These are phyloP conservation scores for Phytophthora capsici DNA, from an alignment of 352 stramenopile species.

Conservation along the genomic window DNA sequence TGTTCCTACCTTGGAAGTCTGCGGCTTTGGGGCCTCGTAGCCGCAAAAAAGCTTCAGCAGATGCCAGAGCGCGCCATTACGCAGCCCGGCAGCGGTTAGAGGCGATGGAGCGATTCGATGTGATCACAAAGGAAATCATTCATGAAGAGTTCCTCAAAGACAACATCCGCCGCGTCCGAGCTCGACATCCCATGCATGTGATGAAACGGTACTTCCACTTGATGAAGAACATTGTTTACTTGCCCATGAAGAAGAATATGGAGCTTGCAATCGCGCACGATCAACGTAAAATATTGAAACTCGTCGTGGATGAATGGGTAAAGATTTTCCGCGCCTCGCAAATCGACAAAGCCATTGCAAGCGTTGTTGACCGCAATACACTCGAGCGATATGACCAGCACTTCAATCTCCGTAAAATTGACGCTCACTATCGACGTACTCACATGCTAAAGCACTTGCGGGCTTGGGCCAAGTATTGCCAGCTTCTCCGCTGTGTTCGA, in stretches of 20 bases:
- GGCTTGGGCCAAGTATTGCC: slow-evolving; percentile 56
- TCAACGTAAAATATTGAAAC: slow-evolving; percentile 35
- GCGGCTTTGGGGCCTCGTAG: slow-evolving; percentile 64
- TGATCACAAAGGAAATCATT: slow-evolving; percentile 80
- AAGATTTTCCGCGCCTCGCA: slow-evolving; percentile 55
- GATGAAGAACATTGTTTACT: slow-evolving; percentile 44
- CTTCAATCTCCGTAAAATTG: slow-evolving; percentile 76
- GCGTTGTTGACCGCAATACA: slow-evolving; percentile 54
- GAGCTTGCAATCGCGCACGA: slow-evolving; percentile 43
- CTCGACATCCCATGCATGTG: slow-evolving; percentile 46
- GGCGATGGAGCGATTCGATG: slow-evolving; percentile 61
- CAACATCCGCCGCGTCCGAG: slow-evolving; percentile 67
- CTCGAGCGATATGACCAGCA: slow-evolving; percentile 74
- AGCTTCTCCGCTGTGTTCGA: slow-evolving; percentile 63
- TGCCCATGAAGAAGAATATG: slow-evolving; percentile 54
- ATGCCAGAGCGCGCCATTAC: slow-evolving; percentile 52
- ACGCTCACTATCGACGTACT: slow-evolving; percentile 62
- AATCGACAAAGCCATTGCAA: slow-evolving; percentile 63
- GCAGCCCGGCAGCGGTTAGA: slow-evolving; percentile 65
- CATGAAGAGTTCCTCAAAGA: slow-evolving; percentile 83
- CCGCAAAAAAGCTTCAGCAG: slow-evolving; percentile 53
- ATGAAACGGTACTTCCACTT: slow-evolving; percentile 57
- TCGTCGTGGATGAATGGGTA: slow-evolving; percentile 52
- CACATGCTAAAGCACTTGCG: slow-evolving; percentile 60
- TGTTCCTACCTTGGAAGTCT: slow-evolving; percentile 62